phyloP scores from a whole-genome alignment of 73 alveolate genomes.

The Durusdinium trenchii region DNA sequence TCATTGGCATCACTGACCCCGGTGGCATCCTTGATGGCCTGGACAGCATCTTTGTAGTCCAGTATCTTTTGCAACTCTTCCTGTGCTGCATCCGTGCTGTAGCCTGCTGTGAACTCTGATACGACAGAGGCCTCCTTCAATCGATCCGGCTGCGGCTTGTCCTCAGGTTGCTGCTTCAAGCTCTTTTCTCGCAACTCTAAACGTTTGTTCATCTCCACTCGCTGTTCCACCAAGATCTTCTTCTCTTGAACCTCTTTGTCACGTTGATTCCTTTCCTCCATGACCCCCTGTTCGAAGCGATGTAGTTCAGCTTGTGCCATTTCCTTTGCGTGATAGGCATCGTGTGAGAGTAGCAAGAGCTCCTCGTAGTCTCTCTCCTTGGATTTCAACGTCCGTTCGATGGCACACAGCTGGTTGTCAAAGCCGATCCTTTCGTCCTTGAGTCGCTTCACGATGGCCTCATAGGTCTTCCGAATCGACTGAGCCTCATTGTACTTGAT shows the following conservation, averaged over 20 bases:
- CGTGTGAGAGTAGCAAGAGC: constrained; percentile 99
- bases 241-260: constrained; percentile 97
- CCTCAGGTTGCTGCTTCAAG: constrained; percentile 90
- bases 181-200: constrained; percentile 92
- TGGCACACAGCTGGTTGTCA: constrained; percentile 99
- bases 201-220: constrained; percentile 96
- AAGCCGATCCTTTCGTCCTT: constrained; percentile 99
- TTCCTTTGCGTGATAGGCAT: constrained; percentile 99
- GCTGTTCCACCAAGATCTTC: constrained; percentile 96
- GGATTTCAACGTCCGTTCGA: constrained; percentile 98
- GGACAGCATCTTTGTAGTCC: constrained; percentile 96
- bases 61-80: constrained; percentile 96
- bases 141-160: constrained; percentile 53
- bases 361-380: constrained; percentile 97
- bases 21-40: constrained; percentile 93
- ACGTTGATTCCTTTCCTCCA: constrained; percentile 97
- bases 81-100: constrained; percentile 32
- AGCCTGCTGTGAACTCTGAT: constrained; percentile 97
- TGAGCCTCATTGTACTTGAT: constrained; percentile 98
- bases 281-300: constrained; percentile 97
- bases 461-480: constrained; percentile 98
- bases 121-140: constrained; percentile 98
- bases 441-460: constrained; percentile 97
- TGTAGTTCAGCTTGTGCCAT: constrained; percentile 96
- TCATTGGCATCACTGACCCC: constrained; percentile 99